Percentiles rank a stretch among this genome's conserved stretches.
phyloP scores from a whole-genome alignment of 345 rosid species.

The Citrus sp. region DNA sequence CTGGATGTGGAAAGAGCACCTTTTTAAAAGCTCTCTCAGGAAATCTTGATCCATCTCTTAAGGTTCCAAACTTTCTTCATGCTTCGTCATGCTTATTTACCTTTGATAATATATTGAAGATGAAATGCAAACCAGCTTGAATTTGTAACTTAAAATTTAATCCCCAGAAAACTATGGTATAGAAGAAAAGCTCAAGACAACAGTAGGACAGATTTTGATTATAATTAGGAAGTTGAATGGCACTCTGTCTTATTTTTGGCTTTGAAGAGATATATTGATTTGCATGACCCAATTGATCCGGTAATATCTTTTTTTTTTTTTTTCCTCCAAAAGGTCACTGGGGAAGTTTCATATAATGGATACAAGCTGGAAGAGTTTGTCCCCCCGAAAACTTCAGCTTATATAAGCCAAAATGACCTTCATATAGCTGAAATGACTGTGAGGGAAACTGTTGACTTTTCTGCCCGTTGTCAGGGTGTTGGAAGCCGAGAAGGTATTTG shows the following conservation, averaged over 20 bases:
- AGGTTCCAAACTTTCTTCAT: conserved; percentile 5
- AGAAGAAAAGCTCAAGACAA: no score
- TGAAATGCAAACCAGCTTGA: not conserved
- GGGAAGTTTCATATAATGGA: conserved; percentile 36
- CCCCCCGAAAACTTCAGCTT: conserved; percentile 59
- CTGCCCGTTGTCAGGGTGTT: conserved; percentile 58
- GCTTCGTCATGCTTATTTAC: not conserved
- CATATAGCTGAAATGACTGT: conserved; percentile 61
- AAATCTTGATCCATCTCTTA: conserved; percentile 16
- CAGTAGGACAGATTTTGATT: no score
- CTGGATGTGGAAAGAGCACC: conserved; percentile 28
- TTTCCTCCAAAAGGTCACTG: not conserved
- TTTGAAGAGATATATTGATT: conserved; percentile 28
- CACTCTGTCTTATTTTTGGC: conserved; percentile 13
- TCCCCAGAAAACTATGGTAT: no score
- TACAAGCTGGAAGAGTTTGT: conserved; percentile 45
- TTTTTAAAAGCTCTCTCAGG: conserved; percentile 24
- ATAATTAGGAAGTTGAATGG: no score
- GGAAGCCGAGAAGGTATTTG: conserved; percentile 39
- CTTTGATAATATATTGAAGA: not conserved
- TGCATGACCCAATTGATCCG: not conserved
- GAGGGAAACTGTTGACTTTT: conserved; percentile 57
- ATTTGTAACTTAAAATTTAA: no score
- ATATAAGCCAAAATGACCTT: conserved; percentile 49
- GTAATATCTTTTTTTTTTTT: not conserved